These are phyloP conservation scores for Mucor ambiguus DNA, from an alignment of 371 early-diverging fungal genomes.

Conservation along the genomic window DNA sequence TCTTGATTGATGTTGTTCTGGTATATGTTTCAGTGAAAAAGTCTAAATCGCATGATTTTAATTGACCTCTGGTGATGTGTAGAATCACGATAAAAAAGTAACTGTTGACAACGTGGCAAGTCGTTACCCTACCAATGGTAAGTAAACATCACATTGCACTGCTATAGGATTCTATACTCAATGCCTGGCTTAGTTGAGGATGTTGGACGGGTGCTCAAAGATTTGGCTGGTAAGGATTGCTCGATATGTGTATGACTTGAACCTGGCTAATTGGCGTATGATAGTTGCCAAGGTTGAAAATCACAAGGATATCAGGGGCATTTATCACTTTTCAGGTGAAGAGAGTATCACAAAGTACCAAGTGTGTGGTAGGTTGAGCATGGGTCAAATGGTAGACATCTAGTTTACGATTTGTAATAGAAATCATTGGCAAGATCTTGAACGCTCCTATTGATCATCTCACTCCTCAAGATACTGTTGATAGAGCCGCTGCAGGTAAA, in stretches of 20 bases:
- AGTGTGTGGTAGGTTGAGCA: conserved; percentile 64
- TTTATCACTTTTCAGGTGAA: conserved; percentile 70
- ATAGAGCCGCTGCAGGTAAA: conserved; percentile 45
- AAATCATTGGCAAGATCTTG: conserved; percentile 54
- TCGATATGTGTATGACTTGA: neutral
- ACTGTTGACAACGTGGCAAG: conserved; percentile 71
- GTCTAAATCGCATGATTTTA: neutral
- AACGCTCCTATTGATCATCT: conserved; percentile 57
- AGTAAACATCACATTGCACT: neutral
- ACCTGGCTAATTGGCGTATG: neutral
- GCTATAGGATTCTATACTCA: neutral
- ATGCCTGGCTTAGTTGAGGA: conserved; percentile 51
- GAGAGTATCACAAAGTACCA: conserved; percentile 78
- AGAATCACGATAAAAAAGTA: conserved; percentile 37
- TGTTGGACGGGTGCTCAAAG: conserved; percentile 67
- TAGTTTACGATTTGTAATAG: conserved; percentile 19
- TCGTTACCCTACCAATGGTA: conserved; percentile 84
- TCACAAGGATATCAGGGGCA: conserved; percentile 55
- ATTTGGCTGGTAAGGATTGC: conserved; percentile 49
- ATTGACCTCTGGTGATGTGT: neutral
- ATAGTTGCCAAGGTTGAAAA: conserved; percentile 44
- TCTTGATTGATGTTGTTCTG: conserved; percentile 66
- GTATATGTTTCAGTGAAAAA: conserved; percentile 24
- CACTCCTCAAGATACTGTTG: conserved; percentile 39
- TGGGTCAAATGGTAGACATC: neutral